phyloP scores from a whole-genome alignment of 257 asterid genomes.

The Solanum ossicruentum region DNA sequence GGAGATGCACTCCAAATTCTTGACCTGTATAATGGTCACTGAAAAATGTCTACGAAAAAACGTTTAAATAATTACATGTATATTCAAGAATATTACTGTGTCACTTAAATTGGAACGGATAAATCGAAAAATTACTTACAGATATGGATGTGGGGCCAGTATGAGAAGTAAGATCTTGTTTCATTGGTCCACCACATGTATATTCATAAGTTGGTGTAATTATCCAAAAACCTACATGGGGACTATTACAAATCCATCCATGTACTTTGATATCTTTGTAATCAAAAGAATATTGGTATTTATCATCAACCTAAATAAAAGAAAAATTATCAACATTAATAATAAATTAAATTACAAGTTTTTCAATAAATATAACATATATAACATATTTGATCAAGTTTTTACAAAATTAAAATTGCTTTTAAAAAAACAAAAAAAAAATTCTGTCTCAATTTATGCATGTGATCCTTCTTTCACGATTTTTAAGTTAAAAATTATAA shows the following conservation, averaged over 20 bases:
- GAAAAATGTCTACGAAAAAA: slow-evolving; percentile 33
- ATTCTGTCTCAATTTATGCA: too few relatives aligned
- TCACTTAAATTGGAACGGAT: background rate
- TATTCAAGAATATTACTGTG: too few relatives aligned
- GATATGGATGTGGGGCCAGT: slow-evolving; percentile 13
- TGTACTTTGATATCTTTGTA: slow-evolving; percentile 10
- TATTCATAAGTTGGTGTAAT: slow-evolving; percentile 22
- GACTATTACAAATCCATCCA: slow-evolving; percentile 17
- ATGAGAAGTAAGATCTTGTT: slow-evolving; percentile 30
- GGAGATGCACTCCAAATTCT: slow-evolving; percentile 35
- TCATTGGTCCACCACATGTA: slow-evolving; percentile 16
- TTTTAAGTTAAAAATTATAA: too few relatives aligned
- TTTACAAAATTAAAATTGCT: too few relatives aligned
- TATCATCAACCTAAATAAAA: slow-evolving; percentile 27
- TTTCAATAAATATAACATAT: too few relatives aligned
- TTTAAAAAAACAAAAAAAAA: too few relatives aligned
- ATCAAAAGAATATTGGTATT: slow-evolving; percentile 15
- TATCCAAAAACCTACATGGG: slow-evolving; percentile 21
- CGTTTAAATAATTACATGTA: too few relatives aligned
- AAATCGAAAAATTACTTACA: background rate
- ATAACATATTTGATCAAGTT: too few relatives aligned
- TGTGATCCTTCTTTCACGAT: too few relatives aligned
- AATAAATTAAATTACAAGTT: background rate
- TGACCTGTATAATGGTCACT: slow-evolving; percentile 62
- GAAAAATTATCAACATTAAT: background rate